Base-by-base conservation (phyloP, 306 rosid species). In the Vicia faba region DNA sequence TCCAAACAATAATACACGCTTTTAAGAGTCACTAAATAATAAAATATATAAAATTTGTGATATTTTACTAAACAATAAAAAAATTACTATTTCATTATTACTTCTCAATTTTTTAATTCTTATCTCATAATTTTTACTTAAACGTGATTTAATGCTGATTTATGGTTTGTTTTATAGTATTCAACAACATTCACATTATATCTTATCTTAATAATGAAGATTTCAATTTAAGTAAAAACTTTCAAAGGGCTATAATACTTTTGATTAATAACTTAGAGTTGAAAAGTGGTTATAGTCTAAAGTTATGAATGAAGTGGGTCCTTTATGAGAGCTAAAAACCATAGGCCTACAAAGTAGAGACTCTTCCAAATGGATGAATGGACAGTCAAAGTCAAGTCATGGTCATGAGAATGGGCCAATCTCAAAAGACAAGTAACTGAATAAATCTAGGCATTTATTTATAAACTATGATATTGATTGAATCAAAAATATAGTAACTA, bases 351-450 rank as follows among this genome's bases (percentile, higher is more conserved):
- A 44, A 66, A 54, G 16, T 41, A 73, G 67, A 70, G 70, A 41
- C 54, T 71, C 76, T 36, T 63, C 73, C 78, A 66, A 39, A 61
- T 40, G 70, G 35, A 62, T 61, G 81, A 63, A 76, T 63, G 20
- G 35, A 35, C 31, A 36, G 75, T 83, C 77, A 78, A 79, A 41
- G 82, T 83, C 80, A 74, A 77, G 62, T 15, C 50, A 46, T 4
- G 16, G 65, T 63, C 73, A 59, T 54, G 12, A 64, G 41, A 64
- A 49, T 72, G 75, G 60, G 66, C 41, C 80, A 74, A 31, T 71
- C 51, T 40, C 43, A 77, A 77, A 74, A 77, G 61, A 55, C 61
- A 55, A 26, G 74, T 48, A 16, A 63, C 69, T 43, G 25, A 78
- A 71, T 50, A 20, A 66, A 72, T 66, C 36, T 59, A 50, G 38